Evolutionary conservation across 768 basidiomycete species (phyloP).

Genomic region (Agaricus sinodeliciosus): DNA sequence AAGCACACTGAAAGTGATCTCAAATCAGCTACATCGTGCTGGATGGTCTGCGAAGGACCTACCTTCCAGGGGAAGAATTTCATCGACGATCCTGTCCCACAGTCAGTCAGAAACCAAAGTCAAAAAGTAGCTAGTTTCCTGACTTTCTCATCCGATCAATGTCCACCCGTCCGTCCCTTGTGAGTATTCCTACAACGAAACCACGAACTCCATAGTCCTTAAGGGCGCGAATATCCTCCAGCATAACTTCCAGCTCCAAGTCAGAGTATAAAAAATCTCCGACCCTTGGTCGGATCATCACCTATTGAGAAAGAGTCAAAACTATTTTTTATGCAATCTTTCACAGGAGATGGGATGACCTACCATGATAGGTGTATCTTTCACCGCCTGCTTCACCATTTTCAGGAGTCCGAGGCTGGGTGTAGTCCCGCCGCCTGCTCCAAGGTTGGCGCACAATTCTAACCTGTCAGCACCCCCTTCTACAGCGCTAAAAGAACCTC

Average conservation of each 20-base stretch:
- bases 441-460: constrained; percentile 69
- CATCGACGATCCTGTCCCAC: constrained; percentile 43
- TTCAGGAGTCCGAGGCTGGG: constrained; percentile 72
- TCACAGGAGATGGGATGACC: constrained; percentile 3
- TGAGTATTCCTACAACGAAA: constrained; percentile 62
- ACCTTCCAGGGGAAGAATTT: constrained; percentile 62
- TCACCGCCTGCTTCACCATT: constrained; percentile 42
- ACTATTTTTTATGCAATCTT: neutral
- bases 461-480: constrained; percentile 67
- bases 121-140: constrained; percentile 14
- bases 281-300: constrained; percentile 72
- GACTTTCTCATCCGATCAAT: constrained; percentile 50
- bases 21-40: neutral
- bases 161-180: constrained; percentile 51
- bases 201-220: constrained; percentile 53
- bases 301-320: constrained; percentile 32
- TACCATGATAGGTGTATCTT: constrained; percentile 64
- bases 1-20: constrained; percentile 53
- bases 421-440: constrained; percentile 74
- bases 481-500: constrained; percentile 45
- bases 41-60: constrained; percentile 1
- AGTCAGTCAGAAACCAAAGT: neutral
- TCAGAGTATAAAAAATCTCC: constrained; percentile 76
- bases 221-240: constrained; percentile 62
- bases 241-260: constrained; percentile 64